Base-by-base conservation (phyloP, 2,329 filamentous ascomycete genomes). In the Colletotrichum limetticola region DNA sequence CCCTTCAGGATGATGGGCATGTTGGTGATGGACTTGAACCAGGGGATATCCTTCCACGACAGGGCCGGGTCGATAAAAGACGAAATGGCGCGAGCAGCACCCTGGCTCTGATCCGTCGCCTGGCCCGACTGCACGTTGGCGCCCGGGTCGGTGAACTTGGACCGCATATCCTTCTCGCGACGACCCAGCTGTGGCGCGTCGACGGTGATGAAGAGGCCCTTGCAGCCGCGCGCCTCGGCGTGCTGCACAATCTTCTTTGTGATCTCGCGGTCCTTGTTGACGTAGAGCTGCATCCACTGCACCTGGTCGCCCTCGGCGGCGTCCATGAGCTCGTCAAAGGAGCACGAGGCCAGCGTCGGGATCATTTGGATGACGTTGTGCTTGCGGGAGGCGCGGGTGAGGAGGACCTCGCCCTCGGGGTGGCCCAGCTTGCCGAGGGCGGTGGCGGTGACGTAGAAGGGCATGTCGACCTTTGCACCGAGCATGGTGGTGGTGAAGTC, bases 291-390 rank as follows among this genome's bases (percentile, higher is more conserved):
- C 76, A 99, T 87, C 97, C 97, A 99, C 84, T 98, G 97, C 5
- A 95, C 91, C 83, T 98, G 95, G 75, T 93, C 92, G 57, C 90
- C 93, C 75, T 90, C 86, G 35, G 88, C 90, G 22, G 95, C 97
- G 82, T 98, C 97, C 76, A 97, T 87, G 72, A 99, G 98, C 84
- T 99, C 96, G 85, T 99, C 97, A 78, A 99, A 98, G 1, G 95
- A 97, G 86, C 97, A 98, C 2, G 95, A 98, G 2, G 97, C 97
- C 7, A 99, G 88, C 3, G 97, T 99, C 2, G 97, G 97, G 74
- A 99, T 98, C 97, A 99, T 99, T 84, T 99, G 97, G 74, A 98
- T 90, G 64, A 98, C 93, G 80, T 95, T 91, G 87, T 98, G 96
- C 80, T 93, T 94, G 80, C 89, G 88, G 2, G 97, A 93, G 19